phyloP scores from a whole-genome alignment of 2,329 filamentous ascomycete genomes.

The Phialophora expanda region DNA sequence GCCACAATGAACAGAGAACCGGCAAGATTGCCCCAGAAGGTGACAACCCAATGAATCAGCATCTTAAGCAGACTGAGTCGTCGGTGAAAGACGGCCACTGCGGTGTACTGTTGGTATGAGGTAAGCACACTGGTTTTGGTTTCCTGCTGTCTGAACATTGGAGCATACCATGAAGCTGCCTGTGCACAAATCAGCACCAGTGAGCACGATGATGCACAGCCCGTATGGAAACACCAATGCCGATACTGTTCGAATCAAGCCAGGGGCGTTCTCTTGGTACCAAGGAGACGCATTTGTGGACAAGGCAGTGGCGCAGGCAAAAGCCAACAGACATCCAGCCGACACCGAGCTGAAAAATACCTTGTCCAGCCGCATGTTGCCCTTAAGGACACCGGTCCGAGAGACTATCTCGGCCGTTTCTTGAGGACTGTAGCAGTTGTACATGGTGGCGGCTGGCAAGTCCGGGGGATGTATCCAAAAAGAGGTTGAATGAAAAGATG shows the following conservation, averaged over 20 bases:
- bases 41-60: neutral
- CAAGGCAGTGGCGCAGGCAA: conserved; percentile 57
- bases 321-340: conserved; percentile 59
- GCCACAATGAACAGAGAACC: neutral
- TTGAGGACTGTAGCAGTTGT: conserved; percentile 1
- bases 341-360: conserved; percentile 47
- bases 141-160: neutral
- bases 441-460: neutral
- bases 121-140: neutral
- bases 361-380: neutral
- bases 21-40: neutral
- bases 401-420: neutral
- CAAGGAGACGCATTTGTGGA: conserved; percentile 55
- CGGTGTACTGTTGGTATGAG: neutral
- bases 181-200: conserved; percentile 57
- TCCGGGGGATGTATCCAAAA: neutral
- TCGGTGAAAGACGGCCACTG: neutral
- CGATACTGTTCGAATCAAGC: conserved; percentile 53
- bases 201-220: conserved; percentile 57
- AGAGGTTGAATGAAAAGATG: neutral
- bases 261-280: conserved; percentile 57
- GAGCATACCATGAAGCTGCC: conserved; percentile 52
- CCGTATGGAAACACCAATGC: conserved; percentile 58
- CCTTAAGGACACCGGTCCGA: neutral
- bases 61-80: neutral